Evolutionary conservation across 805 yeast genomes (phyloP).

Genomic region (Sungouiozyma intestinalis): DNA sequence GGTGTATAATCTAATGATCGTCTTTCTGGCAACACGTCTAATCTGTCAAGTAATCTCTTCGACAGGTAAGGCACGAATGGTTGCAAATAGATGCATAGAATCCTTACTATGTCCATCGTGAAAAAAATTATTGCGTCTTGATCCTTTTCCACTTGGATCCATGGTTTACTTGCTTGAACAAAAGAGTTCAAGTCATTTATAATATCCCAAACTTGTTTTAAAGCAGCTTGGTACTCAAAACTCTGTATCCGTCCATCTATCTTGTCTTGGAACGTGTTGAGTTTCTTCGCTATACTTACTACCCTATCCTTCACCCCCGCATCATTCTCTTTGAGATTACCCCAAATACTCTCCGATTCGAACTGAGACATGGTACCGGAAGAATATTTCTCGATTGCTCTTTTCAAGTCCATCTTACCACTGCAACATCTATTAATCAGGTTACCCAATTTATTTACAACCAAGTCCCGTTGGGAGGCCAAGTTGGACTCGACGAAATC

Average conservation of each 20-base stretch:
- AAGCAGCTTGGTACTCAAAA: conserved; percentile 47
- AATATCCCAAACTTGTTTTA: conserved; percentile 48
- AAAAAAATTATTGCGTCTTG: conserved; percentile 50
- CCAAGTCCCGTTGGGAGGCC: conserved; percentile 43
- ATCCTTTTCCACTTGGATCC: conserved; percentile 36
- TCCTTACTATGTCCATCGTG: conserved; percentile 63
- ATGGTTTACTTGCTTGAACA: conserved; percentile 65
- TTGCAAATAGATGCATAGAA: conserved; percentile 52
- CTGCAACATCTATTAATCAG: conserved; percentile 67
- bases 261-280: conserved; percentile 17
- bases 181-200: conserved; percentile 52
- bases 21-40: conserved; percentile 39
- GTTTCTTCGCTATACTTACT: neutral
- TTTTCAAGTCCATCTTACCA: conserved; percentile 46
- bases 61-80: conserved; percentile 70
- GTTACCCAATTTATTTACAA: conserved; percentile 79
- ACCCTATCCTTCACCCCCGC: neutral
- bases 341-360: neutral
- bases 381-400: conserved; percentile 30
- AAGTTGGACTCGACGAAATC: conserved; percentile 59
- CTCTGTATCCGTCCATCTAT: conserved; percentile 36
- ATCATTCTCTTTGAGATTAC: neutral
- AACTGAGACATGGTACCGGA: neutral
- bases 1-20: conserved; percentile 37
- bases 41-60: conserved; percentile 43